Percentiles rank a stretch among this genome's conserved stretches.
These are phyloP conservation scores for Gnomoniopsis smithogilvyi DNA, from an alignment of 2,329 filamentous ascomycete species.

Conservation along the genomic window DNA sequence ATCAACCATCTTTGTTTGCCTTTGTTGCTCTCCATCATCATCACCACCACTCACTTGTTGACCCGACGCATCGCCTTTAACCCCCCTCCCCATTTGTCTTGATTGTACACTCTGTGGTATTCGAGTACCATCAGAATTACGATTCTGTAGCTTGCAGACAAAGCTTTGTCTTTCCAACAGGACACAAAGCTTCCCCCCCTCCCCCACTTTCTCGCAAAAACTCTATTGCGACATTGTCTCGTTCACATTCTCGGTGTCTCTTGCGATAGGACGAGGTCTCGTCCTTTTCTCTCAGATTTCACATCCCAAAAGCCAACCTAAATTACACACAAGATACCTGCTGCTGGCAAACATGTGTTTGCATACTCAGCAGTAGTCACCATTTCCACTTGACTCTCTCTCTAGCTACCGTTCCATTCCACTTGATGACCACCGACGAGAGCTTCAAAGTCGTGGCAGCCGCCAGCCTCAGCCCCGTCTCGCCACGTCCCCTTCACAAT, in stretches of 20 bases:
- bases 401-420: not conserved
- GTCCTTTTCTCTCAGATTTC: not conserved
- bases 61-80: no score
- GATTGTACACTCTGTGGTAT: no score
- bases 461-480: conserved; percentile 50
- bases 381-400: not conserved
- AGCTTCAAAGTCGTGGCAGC: conserved; percentile 48
- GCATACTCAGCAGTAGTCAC: not conserved
- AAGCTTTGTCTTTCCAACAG: not conserved
- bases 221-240: not conserved
- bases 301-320: not conserved
- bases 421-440: conserved; percentile 39
- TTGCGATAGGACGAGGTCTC: not conserved
- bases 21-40: no score
- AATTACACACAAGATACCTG: not conserved
- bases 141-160: not conserved
- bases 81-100: no score
- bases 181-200: conserved; percentile 10
- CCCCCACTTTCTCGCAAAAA: conserved; percentile 15
- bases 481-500: conserved; percentile 40
- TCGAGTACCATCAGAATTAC: no score
- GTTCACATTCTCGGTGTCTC: not conserved
- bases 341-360: not conserved
- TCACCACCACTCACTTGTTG: no score
- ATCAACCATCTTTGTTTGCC: not conserved